Evolutionary conservation across 2,329 filamentous ascomycete genomes (phyloP), one percentile per base, ranked within the genome.

Genomic region (Sporothrix schenckii): DNA sequence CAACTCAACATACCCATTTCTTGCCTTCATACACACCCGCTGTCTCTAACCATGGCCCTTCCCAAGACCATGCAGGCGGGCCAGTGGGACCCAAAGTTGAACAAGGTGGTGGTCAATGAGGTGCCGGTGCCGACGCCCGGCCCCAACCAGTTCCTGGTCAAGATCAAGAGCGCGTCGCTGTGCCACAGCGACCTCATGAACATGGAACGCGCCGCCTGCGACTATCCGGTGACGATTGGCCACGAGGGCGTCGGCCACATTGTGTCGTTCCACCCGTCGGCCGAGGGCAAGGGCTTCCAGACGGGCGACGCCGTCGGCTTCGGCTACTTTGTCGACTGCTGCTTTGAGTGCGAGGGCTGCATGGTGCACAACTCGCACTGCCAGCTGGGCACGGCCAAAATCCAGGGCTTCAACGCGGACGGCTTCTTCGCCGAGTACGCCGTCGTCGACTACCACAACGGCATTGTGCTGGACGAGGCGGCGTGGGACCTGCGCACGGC

Each of bases 351-450:
- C 74, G 78, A 81, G 24, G 82, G 81, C 14, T 85, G 83, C 76
- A 76, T 78, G 77, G 75, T 82, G 2, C 81, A 83, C 72, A 83
- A 83, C 71, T 70, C 80, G 60, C 77, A 76, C 63, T 83, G 81
- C 74, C 76, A 80, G 67, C 79, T 75, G 5, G 78, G 79, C 10
- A 79, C 79, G 9, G 78, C 79, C n/a, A 76, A 77, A 49, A 75
- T 83, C 24, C 79, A 81, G 60, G 83, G 83, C 4, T 82, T 84
- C 54, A 77, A 75, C 0, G 77, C 75, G 0, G 80, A 83, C 72
- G 83, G 83, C 0, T 83, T 79, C 73, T 85, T 85, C 70, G 78
- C 80, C 24, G 82, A 85, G 75, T 85, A 85, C 74, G 80, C 80
- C 1, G 75, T 82, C 0, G 80, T 83, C 7, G 82, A 84, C 72